A percentile compares a stretch with the other conserved stretches of the same genome.
Conservation (phyloP, 495 filamentous ascomycete species). For the Corynascus novoguineensis region DNA sequence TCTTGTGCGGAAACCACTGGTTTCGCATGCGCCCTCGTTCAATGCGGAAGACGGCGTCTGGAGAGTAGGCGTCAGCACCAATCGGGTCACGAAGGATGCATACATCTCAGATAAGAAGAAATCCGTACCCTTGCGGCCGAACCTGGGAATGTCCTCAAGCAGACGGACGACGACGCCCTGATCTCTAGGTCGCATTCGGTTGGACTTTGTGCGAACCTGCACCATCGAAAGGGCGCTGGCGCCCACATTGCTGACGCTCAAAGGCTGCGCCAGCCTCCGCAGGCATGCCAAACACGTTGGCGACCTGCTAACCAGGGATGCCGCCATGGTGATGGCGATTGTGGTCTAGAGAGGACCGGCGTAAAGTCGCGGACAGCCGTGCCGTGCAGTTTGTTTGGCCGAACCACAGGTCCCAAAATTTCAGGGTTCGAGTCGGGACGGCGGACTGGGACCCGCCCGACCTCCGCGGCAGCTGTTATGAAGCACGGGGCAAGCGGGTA, state of each 20-base stretch:
- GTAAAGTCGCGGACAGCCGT: background rate
- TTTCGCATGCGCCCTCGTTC: slow-evolving; percentile 46
- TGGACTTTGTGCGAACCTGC: slow-evolving; percentile 30
- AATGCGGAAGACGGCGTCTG: slow-evolving; percentile 42
- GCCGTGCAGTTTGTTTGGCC: background rate
- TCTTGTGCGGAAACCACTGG: slow-evolving; percentile 39
- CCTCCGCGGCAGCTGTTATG: too few species aligned
- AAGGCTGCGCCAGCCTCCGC: slow-evolving; percentile 24
- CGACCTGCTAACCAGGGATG: slow-evolving; percentile 20
- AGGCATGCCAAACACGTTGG: slow-evolving; percentile 30
- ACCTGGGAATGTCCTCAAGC: slow-evolving; percentile 52
- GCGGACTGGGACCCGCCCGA: too few species aligned
- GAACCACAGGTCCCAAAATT: slow-evolving; percentile 15
- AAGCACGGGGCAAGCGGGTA: slow-evolving; percentile 11
- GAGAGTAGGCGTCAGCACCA: background rate
- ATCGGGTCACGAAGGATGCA: background rate
- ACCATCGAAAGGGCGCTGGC: slow-evolving; percentile 10
- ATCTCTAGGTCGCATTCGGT: slow-evolving; percentile 21
- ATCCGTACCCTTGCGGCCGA: slow-evolving; percentile 51
- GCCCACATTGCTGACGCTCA: slow-evolving; percentile 7
- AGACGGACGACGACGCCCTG: slow-evolving; percentile 55
- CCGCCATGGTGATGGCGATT: slow-evolving; percentile 14
- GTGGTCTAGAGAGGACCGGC: background rate
- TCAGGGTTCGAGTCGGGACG: background rate
- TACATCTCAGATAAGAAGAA: background rate